Evolutionary conservation across 2,329 filamentous ascomycete species (phyloP).

Genomic region (Colletotrichum tanaceti): DNA sequence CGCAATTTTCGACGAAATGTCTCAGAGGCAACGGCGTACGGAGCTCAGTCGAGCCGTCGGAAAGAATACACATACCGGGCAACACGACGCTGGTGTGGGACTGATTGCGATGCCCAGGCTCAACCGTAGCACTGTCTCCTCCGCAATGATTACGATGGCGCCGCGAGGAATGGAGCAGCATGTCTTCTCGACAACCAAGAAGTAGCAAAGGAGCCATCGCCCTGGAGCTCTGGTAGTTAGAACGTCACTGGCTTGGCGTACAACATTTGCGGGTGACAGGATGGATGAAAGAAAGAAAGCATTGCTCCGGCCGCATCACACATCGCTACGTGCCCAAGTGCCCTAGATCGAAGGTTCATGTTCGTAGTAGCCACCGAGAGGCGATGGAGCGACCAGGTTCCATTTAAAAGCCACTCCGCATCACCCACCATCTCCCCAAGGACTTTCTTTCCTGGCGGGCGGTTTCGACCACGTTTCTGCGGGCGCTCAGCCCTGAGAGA

Average conservation of each 20-base stretch:
- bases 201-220: not conserved
- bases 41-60: not conserved
- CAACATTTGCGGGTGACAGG: not conserved
- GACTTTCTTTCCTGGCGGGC: conserved; percentile 20
- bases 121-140: not conserved
- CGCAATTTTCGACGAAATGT: too few relatives aligned
- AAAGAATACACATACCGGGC: not conserved
- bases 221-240: not conserved
- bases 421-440: not conserved
- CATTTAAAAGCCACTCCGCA: not conserved
- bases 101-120: not conserved
- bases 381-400: not conserved
- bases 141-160: not conserved
- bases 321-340: not conserved
- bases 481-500: conserved; percentile 37
- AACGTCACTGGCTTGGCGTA: not conserved
- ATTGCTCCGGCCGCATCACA: not conserved
- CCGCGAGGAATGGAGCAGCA: not conserved
- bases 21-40: not conserved
- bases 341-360: not conserved
- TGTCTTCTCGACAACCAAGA: not conserved
- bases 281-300: not conserved
- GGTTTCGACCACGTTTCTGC: conserved; percentile 34
- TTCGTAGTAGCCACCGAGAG: not conserved
- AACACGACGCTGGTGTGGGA: not conserved